Evolutionary conservation across 2,329 filamentous ascomycete species (phyloP), one percentile per base, ranked within the genome.

Genomic region (Aspergillus pseudoviridinutans): DNA sequence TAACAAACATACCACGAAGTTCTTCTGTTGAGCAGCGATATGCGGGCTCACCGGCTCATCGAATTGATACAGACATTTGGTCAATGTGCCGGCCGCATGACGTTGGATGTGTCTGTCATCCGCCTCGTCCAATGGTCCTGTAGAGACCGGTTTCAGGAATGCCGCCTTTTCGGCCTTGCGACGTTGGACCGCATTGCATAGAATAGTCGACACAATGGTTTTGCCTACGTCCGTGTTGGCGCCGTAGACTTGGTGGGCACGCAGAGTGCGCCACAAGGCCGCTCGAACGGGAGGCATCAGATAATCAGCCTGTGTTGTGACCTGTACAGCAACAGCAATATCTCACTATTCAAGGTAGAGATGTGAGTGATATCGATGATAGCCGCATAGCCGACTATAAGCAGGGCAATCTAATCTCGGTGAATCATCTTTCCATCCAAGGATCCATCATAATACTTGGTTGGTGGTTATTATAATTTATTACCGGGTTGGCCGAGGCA

Each of bases 141-240:
- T 94, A 1, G 90, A 93, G 1, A 95, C 86, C 0, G 91, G 91
- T 71, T 95, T 95, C 55, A 95, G 70, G 71, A 90, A 95, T 10
- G 82, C 79, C 1, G 86, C 81, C 22, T 59, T 55, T 17, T 76
- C 74, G 7, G 72, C 57, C 6, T 67, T 68, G 28, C 75, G 74
- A 27, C 75, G 78, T 41, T 75, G 76, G 3, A 86, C 81, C 8
- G 87, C 82, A 60, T 84, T 86, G 71, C 85, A 88, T 3, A 95
- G 78, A 12, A 91, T 74, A 0, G 89, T 91, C 1, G 88, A 87
- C 57, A 92, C 82, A 32, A 95, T 84, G 0, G 91, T 95, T 78
- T 95, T 95, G 62, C 91, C 91, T 27, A 94, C 89, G 63, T 90
- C 85, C 0, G 91, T 94, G 66, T 93, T 94, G 50, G 91, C 89